Conservation (phyloP, 1,284 basidiomycete genomes). For the Quambalaria eucalypti region DNA sequence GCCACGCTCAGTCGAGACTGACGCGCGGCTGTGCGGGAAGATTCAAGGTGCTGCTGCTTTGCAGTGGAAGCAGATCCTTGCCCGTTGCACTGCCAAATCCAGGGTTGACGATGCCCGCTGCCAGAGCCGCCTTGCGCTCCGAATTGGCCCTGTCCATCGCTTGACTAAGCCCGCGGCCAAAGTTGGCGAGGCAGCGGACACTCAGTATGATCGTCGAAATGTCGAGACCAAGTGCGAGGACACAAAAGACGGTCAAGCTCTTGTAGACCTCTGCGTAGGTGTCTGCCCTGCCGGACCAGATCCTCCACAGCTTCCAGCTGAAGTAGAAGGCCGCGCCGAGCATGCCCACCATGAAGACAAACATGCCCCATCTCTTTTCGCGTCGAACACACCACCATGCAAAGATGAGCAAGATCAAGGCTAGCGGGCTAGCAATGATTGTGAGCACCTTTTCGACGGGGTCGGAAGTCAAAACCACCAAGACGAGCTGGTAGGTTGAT, state of each 20-base stretch:
- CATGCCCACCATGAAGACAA: constrained; percentile 21
- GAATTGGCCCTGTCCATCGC: constrained; percentile 21
- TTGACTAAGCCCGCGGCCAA: constrained; percentile 29
- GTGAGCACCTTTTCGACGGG: constrained; percentile 28
- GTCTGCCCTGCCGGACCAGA: constrained; percentile 24
- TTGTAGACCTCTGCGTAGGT: constrained; percentile 37
- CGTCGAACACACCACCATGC: constrained; percentile 31
- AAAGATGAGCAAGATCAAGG: constrained; percentile 25
- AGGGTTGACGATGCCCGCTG: constrained; percentile 8
- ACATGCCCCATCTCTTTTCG: constrained; percentile 29
- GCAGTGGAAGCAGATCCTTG: constrained; percentile 17
- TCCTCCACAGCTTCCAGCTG: constrained; percentile 18
- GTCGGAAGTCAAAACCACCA: constrained; percentile 29
- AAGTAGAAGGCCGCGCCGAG: constrained; percentile 33
- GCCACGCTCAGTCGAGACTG: not conserved
- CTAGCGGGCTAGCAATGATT: constrained; percentile 29
- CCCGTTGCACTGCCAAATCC: constrained; percentile 21
- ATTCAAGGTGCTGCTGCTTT: constrained; percentile 24
- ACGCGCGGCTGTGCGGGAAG: constrained; percentile 5
- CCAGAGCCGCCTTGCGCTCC: constrained; percentile 9
- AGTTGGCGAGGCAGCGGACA: constrained; percentile 33
- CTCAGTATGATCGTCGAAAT: constrained; percentile 25
- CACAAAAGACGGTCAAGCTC: constrained; percentile 33
- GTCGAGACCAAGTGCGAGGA: constrained; percentile 26
- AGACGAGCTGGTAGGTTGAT: constrained; percentile 19